These are phyloP conservation scores for Funneliformis mosseae DNA, from an alignment of 192 early-diverging fungal species.

Conservation along the genomic window DNA sequence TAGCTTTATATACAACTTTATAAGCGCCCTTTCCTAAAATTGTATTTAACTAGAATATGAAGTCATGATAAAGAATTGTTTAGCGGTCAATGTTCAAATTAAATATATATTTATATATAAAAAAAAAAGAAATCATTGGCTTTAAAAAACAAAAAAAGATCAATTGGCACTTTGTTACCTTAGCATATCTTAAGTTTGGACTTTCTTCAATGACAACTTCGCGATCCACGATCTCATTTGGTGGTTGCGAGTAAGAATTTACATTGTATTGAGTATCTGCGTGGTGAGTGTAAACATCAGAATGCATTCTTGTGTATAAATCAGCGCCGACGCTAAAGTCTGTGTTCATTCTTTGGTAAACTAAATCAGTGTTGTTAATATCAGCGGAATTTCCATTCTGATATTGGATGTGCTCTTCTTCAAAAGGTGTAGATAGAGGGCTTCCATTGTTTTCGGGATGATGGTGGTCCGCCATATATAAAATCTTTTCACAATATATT, in stretches of 20 bases:
- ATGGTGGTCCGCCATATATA: constrained; percentile 23
- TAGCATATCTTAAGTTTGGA: constrained; percentile 54
- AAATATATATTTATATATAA: not conserved
- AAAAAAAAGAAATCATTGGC: not conserved
- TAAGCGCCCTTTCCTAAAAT: constrained; percentile 82
- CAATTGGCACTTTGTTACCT: constrained; percentile 35
- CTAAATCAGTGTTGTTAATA: not conserved
- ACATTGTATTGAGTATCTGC: not conserved
- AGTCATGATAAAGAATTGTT: not conserved
- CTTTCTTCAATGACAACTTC: constrained; percentile 60
- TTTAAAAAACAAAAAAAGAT: constrained; percentile 11
- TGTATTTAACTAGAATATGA: constrained; percentile 48
- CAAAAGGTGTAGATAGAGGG: not conserved
- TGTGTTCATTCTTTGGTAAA: not conserved
- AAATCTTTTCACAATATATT: constrained; percentile 8
- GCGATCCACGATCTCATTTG: constrained; percentile 53
- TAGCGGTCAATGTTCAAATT: not conserved
- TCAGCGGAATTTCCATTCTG: not conserved
- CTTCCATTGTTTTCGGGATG: constrained; percentile 20
- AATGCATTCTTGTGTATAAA: not conserved
- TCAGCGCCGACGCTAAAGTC: no score
- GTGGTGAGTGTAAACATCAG: not conserved
- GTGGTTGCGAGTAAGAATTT: not conserved
- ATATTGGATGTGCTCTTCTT: not conserved
- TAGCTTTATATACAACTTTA: constrained; percentile 86